Evolutionary conservation across 768 basidiomycete genomes (phyloP).

Genomic region (Boletus subparvulus): DNA sequence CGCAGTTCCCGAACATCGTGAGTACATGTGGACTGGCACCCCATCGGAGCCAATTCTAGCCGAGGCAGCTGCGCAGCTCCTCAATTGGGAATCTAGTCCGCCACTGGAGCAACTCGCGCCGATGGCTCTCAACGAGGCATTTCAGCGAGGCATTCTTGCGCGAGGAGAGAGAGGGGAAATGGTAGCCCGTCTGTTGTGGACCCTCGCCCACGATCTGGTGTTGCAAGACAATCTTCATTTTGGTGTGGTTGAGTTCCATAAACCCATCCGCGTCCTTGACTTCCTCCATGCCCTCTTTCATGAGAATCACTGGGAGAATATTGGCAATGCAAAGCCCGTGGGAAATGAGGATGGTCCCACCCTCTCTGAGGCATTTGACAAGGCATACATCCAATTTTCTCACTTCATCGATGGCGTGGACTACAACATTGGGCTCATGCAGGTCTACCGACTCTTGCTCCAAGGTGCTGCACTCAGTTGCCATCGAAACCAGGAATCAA

Average conservation of each 20-base stretch:
- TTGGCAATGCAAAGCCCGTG: not conserved
- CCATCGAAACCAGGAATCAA: not conserved
- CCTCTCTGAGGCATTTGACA: not conserved
- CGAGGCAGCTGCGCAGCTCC: not conserved
- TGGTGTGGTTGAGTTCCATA: not conserved
- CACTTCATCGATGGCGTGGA: not conserved
- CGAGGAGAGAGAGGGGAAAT: not conserved
- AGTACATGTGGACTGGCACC: not conserved
- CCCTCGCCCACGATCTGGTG: not conserved
- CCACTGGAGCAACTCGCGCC: not conserved
- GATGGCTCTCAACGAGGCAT: not conserved
- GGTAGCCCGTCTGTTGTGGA: not conserved
- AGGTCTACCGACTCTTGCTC: not conserved
- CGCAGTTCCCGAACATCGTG: not conserved
- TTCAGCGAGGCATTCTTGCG: not conserved
- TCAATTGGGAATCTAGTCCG: not conserved
- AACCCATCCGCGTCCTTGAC: not conserved
- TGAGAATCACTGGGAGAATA: not conserved
- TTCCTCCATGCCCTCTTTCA: not conserved
- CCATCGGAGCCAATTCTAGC: not conserved
- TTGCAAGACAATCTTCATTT: not conserved
- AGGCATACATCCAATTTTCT: not conserved
- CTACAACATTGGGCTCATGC: not conserved
- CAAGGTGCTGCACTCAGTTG: not conserved
- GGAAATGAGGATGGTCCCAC: not conserved